phyloP scores from a whole-genome alignment of 768 basidiomycete genomes.

The Tulasnella sp. region DNA sequence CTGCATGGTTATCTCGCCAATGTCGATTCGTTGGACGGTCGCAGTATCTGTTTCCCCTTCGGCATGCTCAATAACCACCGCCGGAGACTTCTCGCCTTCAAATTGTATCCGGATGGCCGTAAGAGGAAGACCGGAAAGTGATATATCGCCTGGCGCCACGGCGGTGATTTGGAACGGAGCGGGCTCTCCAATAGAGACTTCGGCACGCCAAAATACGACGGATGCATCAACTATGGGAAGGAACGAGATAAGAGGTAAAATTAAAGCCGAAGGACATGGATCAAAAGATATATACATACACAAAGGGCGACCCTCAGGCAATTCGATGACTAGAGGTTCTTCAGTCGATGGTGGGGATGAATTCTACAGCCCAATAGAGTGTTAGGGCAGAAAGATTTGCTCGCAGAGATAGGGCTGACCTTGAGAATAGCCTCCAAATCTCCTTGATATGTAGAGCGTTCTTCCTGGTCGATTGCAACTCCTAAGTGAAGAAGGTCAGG shows the following conservation, averaged over 20 bases:
- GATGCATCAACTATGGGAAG: slow-evolving; percentile 40
- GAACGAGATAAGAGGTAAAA: slow-evolving; percentile 12
- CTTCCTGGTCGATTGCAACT: slow-evolving; percentile 21
- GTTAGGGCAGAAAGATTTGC: not conserved
- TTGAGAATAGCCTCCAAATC: slow-evolving; percentile 66
- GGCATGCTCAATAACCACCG: slow-evolving; percentile 43
- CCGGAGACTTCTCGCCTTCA: slow-evolving; percentile 38
- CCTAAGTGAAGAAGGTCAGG: not conserved
- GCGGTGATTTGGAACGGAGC: slow-evolving; percentile 71
- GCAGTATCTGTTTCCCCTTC: slow-evolving; percentile 17
- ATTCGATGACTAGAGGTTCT: slow-evolving; percentile 53
- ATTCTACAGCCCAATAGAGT: slow-evolving; percentile 41
- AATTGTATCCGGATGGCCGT: slow-evolving; percentile 53
- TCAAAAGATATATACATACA: slow-evolving; percentile 37
- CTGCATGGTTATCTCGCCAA: slow-evolving; percentile 23
- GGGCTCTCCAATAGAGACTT: slow-evolving; percentile 51
- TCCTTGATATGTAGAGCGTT: slow-evolving; percentile 43
- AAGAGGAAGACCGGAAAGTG: slow-evolving; percentile 55
- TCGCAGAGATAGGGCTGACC: slow-evolving; percentile 36
- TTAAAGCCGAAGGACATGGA: not conserved
- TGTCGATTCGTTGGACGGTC: not conserved
- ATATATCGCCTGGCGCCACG: slow-evolving; percentile 41
- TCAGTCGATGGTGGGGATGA: slow-evolving; percentile 50
- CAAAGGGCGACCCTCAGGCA: slow-evolving; percentile 54
- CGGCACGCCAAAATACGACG: slow-evolving; percentile 62